phyloP scores from a whole-genome alignment of 768 basidiomycete genomes.

The Amanita polypyramis region DNA sequence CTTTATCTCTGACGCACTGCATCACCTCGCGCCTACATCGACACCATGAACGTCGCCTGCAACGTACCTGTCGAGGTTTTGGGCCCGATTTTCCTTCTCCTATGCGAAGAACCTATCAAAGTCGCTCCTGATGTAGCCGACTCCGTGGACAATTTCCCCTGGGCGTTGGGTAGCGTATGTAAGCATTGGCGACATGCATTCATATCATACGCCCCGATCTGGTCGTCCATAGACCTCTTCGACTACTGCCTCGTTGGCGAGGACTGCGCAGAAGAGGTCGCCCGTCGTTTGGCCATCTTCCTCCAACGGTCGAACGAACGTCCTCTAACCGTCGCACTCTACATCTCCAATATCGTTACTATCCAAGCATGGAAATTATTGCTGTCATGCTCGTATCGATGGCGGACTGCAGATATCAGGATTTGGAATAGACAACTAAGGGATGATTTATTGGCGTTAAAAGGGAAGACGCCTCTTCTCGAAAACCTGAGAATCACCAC shows the following conservation, averaged over 20 bases:
- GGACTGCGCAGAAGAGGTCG: background rate
- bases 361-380: background rate
- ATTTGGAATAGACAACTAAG: background rate
- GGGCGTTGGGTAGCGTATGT: background rate
- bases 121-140: background rate
- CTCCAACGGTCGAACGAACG: background rate
- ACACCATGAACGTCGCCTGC: constrained; percentile 39
- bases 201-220: background rate
- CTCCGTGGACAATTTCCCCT: background rate
- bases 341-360: background rate
- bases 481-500: background rate
- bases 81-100: background rate
- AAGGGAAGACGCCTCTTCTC: background rate
- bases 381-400: background rate
- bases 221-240: background rate
- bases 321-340: background rate
- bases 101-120: background rate
- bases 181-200: background rate
- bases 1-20: no score
- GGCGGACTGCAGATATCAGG: background rate
- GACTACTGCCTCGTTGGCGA: background rate
- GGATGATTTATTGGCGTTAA: background rate
- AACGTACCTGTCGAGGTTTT: constrained; percentile 8
- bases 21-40: constrained; percentile 22
- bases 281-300: background rate